Evolutionary conservation across 140 eudicot species (phyloP).

Genomic region (Stevia rebaudiana): DNA sequence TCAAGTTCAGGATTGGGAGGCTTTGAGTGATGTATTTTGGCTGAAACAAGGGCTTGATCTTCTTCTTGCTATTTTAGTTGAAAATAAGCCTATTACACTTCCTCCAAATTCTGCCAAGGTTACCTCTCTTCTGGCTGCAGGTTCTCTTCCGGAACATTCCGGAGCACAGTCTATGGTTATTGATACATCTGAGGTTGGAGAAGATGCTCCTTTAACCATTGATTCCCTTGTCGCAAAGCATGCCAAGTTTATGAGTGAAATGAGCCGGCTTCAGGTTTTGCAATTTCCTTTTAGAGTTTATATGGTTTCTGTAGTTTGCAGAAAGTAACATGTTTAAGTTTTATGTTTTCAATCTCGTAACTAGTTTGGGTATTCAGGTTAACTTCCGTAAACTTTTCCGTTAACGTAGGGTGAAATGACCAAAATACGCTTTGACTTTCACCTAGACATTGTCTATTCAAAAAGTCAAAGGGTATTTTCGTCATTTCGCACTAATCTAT

Average conservation of each 20-base stretch:
- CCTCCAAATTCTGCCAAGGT: slow-evolving; percentile 96
- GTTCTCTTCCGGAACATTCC: slow-evolving; percentile 49
- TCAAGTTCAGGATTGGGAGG: slow-evolving; percentile 97
- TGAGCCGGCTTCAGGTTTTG: slow-evolving; percentile 84
- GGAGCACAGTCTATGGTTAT: slow-evolving; percentile 67
- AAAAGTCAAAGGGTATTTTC: no score
- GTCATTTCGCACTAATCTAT: no score
- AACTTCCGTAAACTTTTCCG: no score
- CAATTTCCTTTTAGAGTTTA: no score
- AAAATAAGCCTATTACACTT: slow-evolving; percentile 86
- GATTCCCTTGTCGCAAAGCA: slow-evolving; percentile 76
- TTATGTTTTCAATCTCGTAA: no score
- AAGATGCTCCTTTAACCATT: slow-evolving; percentile 70
- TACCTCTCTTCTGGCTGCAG: slow-evolving; percentile 60
- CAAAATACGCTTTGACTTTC: no score
- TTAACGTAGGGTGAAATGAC: no score
- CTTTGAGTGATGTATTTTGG: slow-evolving; percentile 98
- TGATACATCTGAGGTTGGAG: slow-evolving; percentile 61
- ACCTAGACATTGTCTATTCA: no score
- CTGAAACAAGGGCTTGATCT: slow-evolving; percentile 99
- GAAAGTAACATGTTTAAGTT: no score
- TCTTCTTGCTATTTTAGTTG: slow-evolving; percentile 93
- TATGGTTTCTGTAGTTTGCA: no score
- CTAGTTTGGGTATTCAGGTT: no score
- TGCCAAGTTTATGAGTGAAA: slow-evolving; percentile 66